Evolutionary conservation across 306 rosid species (phyloP).

Genomic region (Vigna unguiculata): DNA sequence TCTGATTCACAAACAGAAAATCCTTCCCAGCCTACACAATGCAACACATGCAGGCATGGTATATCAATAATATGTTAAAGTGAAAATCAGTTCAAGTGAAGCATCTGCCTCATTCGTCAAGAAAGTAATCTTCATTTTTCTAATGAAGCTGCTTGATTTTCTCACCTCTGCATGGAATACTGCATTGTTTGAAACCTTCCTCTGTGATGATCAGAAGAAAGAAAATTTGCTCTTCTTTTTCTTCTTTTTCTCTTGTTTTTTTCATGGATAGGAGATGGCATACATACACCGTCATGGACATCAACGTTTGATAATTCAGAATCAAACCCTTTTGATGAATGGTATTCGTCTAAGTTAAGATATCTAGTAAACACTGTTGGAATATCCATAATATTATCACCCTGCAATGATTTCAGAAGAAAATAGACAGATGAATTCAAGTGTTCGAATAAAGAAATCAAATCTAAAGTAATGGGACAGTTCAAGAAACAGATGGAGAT

Average conservation of each 20-base stretch:
- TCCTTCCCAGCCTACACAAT: too few species aligned
- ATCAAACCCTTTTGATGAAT: constrained; percentile 5
- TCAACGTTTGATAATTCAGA: constrained; percentile 6
- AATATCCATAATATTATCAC: neutral
- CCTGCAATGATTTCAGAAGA: constrained; percentile 43
- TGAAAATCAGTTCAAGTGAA: constrained; percentile 4
- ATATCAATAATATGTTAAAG: too few species aligned
- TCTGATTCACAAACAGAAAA: too few species aligned
- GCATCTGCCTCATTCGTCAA: constrained; percentile 12
- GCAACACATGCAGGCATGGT: too few species aligned
- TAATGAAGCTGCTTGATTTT: constrained; percentile 12
- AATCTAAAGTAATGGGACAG: neutral
- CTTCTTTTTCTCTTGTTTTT: too few species aligned
- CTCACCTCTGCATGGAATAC: constrained; percentile 55
- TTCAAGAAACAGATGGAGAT: constrained; percentile 20
- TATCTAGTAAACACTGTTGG: neutral
- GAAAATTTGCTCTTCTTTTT: neutral
- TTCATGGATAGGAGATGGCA: too few species aligned
- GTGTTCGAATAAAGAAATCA: neutral
- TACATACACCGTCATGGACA: neutral
- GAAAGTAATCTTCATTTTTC: constrained; percentile 9
- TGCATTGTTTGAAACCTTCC: constrained; percentile 31
- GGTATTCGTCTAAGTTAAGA: constrained; percentile 25
- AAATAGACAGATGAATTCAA: constrained; percentile 13
- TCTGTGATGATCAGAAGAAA: constrained; percentile 18